Evolutionary conservation across 179 eudicot genomes (phyloP), one percentile per base, ranked within the genome.

Genomic region (Vitellaria paradoxa): DNA sequence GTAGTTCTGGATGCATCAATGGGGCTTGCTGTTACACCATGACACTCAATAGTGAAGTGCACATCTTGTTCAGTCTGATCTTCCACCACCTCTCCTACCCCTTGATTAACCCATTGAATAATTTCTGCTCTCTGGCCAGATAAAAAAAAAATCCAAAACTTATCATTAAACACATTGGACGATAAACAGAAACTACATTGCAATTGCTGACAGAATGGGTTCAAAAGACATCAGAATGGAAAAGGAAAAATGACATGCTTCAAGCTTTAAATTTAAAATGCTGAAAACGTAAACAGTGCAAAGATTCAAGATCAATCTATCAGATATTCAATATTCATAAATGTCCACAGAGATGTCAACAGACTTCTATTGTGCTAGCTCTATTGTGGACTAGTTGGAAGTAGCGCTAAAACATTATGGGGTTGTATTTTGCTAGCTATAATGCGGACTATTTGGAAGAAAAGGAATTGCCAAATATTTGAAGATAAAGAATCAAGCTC

Each of bases 71-170:
- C 82, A 64, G 53, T 56, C 73, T 77, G 83, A 84, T 76, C 84
- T 78, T 86, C 87, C 76, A 87, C 85, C 65, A 91, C 76, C 79
- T 77, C 80, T 68, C 99, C 98, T 70, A 93, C 92, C 75, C 98
- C 97, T 87, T 87, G 82, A 79, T 83, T 85, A 68, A 96, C 84
- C 99, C 99, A 96, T 65, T 91, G 81, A 77, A 89, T 82, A 80
- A 96, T 82, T 87, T 96, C 98, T 68, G 83, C 91, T 81, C 88
- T 86, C 99, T 96, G 88, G 26, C 40, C 76, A 79, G 40, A 70
- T 78, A 65, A 64, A 42, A 65, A 64, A 42, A 74, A 55, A 68
- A 66, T 42, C 59, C 65, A 47, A 3, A 62, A 42, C 37, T 77
- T 17, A 18, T 64, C 24, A 68, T 70, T 52, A 71, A 70, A 72